Evolutionary conservation across 1,284 basidiomycete genomes (phyloP).

Genomic region (Xerocomus amazonicus): DNA sequence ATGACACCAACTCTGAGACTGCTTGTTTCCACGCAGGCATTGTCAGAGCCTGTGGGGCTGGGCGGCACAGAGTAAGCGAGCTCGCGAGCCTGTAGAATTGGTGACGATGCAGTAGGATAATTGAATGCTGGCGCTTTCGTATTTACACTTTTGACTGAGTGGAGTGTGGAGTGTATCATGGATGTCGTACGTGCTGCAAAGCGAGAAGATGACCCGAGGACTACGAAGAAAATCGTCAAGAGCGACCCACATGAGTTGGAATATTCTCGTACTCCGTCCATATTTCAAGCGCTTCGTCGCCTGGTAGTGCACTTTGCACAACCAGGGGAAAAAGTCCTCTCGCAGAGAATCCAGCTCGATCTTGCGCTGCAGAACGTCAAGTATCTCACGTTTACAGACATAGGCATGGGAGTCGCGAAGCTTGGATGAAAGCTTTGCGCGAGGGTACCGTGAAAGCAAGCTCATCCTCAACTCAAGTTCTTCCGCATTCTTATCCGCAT

Average conservation of each 20-base stretch:
- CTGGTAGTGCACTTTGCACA: constrained; percentile 81
- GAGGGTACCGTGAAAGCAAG: constrained; percentile 72
- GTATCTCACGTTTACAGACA: constrained; percentile 71
- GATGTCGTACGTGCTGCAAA: constrained; percentile 34
- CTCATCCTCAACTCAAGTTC: constrained; percentile 73
- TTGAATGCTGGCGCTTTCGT: constrained; percentile 5
- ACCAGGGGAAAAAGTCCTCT: constrained; percentile 87
- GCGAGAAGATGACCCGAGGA: constrained; percentile 21
- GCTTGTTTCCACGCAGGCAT: constrained; percentile 33
- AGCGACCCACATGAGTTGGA: background rate
- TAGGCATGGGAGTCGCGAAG: constrained; percentile 90
- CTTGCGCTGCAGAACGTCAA: constrained; percentile 72
- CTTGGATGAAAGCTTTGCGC: constrained; percentile 63
- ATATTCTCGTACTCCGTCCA: constrained; percentile 40
- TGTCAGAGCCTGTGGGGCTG: constrained; percentile 46
- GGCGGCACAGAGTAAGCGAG: constrained; percentile 34
- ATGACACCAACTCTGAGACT: constrained; percentile 61
- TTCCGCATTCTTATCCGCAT: constrained; percentile 63
- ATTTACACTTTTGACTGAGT: constrained; percentile 22
- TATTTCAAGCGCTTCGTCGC: constrained; percentile 57
- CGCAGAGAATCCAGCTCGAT: constrained; percentile 71
- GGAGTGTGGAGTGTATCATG: constrained; percentile 57
- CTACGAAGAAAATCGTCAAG: constrained; percentile 5
- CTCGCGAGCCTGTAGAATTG: constrained; percentile 20
- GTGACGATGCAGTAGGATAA: constrained; percentile 18